Conservation (phyloP, 1,139 yeast genomes). For the Hyphopichia pseudoburtonii region DNA sequence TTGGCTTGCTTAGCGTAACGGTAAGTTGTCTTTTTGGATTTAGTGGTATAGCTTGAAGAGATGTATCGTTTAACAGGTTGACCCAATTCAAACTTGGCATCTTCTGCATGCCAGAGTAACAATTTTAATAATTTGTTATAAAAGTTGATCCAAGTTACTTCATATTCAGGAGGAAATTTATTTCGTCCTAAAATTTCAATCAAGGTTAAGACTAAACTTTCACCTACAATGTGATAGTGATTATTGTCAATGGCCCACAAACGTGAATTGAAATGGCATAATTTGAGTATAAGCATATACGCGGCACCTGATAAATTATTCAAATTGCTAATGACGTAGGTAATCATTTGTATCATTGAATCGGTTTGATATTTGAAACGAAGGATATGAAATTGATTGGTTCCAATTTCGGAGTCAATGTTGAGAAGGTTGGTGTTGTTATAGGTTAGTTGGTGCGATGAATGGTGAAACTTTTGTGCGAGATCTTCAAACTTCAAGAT, state of each 20-base stretch:
- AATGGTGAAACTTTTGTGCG: not conserved
- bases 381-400: constrained; percentile 10
- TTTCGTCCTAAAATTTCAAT: constrained; percentile 13
- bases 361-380: constrained; percentile 18
- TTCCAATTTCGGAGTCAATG: not conserved
- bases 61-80: too few relatives aligned
- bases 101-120: constrained; percentile 8
- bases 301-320: constrained; percentile 7
- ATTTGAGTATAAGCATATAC: not conserved
- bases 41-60: too few relatives aligned
- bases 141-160: constrained; percentile 15
- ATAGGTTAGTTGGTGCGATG: too few relatives aligned
- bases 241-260: constrained; percentile 16
- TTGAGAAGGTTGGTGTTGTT: constrained; percentile 2
- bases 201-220: constrained; percentile 19
- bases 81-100: too few relatives aligned
- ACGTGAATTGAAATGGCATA: constrained; percentile 19
- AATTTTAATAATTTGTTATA: constrained; percentile 16
- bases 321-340: constrained; percentile 15
- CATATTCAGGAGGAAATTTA: constrained; percentile 10
- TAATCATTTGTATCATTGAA: constrained; percentile 17
- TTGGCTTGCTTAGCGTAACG: too few relatives aligned
- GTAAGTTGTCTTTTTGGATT: too few relatives aligned
- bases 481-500: constrained; percentile 1
- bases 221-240: constrained; percentile 21